These are phyloP conservation scores for Clausena lansium DNA, from an alignment of 345 rosid species.

Conservation along the genomic window DNA sequence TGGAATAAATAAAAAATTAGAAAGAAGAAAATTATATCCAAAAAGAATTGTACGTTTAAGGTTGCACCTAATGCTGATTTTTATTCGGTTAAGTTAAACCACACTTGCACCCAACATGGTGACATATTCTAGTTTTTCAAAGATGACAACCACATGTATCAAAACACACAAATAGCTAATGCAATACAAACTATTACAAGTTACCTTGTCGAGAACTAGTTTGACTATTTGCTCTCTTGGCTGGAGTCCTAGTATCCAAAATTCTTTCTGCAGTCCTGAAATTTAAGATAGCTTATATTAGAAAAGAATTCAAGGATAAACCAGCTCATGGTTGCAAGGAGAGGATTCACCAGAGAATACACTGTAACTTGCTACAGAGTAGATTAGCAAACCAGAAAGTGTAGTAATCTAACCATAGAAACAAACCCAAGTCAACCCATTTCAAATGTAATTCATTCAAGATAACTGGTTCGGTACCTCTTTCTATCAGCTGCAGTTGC, in stretches of 20 bases:
- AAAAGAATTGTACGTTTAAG: not conserved
- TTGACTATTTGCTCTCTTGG: conserved; percentile 64
- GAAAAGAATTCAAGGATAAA: conserved; percentile 2
- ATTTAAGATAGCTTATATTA: not conserved
- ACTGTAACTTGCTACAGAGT: not conserved
- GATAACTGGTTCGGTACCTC: conserved; percentile 42
- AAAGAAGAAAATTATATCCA: not conserved
- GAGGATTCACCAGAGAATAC: not conserved
- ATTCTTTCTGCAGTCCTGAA: conserved; percentile 71
- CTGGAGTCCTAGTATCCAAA: conserved; percentile 50
- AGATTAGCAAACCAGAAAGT: conserved; percentile 3
- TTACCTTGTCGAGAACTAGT: conserved; percentile 58
- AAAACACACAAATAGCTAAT: not conserved
- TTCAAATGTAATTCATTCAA: conserved; percentile 9
- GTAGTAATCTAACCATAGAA: not conserved
- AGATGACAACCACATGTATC: not conserved
- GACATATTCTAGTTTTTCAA: not conserved
- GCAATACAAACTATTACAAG: conserved; percentile 9
- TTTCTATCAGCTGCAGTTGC: conserved; percentile 59
- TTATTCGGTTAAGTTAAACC: not conserved
- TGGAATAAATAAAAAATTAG: not conserved
- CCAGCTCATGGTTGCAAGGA: conserved; percentile 1
- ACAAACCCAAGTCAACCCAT: not conserved
- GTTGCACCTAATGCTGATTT: not conserved
- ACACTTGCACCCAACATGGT: not conserved